Base-by-base conservation (phyloP, 169 alveolate species). In the Plasmodium yoelii region DNA sequence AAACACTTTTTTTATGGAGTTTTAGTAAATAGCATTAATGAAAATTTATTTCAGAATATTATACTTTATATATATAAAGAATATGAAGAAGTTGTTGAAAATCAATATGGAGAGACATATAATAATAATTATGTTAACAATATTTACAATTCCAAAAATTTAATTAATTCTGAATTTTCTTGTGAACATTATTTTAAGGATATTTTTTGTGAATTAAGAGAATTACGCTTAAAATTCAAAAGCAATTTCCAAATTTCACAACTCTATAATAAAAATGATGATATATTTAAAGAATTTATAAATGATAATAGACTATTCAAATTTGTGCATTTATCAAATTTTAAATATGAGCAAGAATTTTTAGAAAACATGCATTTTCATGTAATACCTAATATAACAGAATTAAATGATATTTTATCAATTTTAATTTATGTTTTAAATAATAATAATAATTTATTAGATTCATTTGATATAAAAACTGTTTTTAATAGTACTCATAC, bases 341-440 rank as follows among this genome's bases (percentile, higher is more conserved):
- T 77, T 26, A 42, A 15, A 46, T 77, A 77, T 63, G 77, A 77
- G 65, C 9, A 61, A 51, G 71, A 47, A 42, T 77, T 77, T 26
- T 53, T 77, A 68, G 88, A 77, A 49, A 77, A 49, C 8, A 7
- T 77, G 65, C 26, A 77, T 22, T 77, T 77, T 77, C 88, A 64
- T 63, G 53, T 63, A 42, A 77, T 28, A 1, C 88, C 88, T 39
- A 63, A 67, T 22, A 57, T 47, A 39, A 13, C 67, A 13, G 88
- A 77, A 42, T 39, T 77, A 51, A 77, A 47, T 44, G 65, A 77
- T 13, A 63, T 77, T 46, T 75, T 77, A n/a, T 22, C 24, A 44
- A 77, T 77, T 77, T 22, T 77, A 77, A 49, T 77, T 63, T 63
- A 64, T 77, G 59, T 77, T 49, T 39, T 77, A 77, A 77, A 53